Base-by-base conservation (phyloP, 805 yeast species). In the Yarrowia porcina region DNA sequence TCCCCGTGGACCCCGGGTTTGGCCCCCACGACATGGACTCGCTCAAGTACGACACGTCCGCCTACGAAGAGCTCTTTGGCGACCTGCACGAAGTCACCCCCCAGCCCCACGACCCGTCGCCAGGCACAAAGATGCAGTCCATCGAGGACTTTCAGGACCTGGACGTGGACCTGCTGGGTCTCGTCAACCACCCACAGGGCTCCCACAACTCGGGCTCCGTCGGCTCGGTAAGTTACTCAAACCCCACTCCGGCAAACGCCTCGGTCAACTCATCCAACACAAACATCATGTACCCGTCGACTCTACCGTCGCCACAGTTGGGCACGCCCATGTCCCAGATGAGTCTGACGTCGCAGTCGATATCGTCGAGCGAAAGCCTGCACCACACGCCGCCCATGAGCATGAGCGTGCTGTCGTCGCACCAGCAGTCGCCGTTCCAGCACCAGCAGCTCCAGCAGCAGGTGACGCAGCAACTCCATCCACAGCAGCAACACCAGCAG, bases 371-470 rank as follows among this genome's bases (percentile, higher is more conserved):
- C 33, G 59, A 52, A 20, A 36, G 59, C 25, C 59, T 52, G 13
- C 59, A 49, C 15, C 56, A 52, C 17, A 52, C 59, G 13, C 59
- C 59, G 17, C 56, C 56, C 39, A 32, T 49, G 39, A n/a, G 17
- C 59, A 32, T 49, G 39, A 35, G 25, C 33, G 44, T 13, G 44
- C 44, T 25, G 28, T 27, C 39, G 56, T 38, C 39, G 32, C 38
- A 35, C 21, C 63, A 64, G 36, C 65, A 52, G 49, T 47, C 32
- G 39, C 65, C 64, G 30, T 64, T 27, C 28, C 56, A 38, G 62
- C 65, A 28, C 28, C 61, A 45, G 35, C 36, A 27, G 12, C 64
- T 47, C 20, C 44, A 15, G 9, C 64, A 49, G 30, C 56, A 36
- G 42, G 65, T 30, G 13, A 18, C 64, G 23, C 41, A 52, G 21